Evolutionary conservation across 306 rosid genomes (phyloP), one percentile per base, ranked within the genome.

Genomic region (Pterocarpus santalinus): DNA sequence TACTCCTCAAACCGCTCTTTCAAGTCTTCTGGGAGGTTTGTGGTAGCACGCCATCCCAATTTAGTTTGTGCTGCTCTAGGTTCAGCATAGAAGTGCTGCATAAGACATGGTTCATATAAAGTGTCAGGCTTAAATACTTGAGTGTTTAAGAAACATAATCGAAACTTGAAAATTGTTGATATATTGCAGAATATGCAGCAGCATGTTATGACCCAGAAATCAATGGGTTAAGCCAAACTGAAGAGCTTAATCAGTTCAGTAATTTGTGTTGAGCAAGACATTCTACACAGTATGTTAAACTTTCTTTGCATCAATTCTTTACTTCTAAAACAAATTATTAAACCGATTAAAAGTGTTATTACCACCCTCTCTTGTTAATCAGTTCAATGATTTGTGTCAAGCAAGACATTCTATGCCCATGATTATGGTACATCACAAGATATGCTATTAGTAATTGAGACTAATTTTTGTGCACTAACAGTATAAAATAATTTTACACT

Each of bases 11-110:
- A 93, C 70, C 94, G 80, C 84, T 91, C 97, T 79, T 93, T 93
- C 70, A 95, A 84, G 83, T 95, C 94, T 84, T 85, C 90, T 7
- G 93, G 80, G 80, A 95, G 97, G 82, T 91, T 86, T 73, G 98
- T 90, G 69, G 87, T 81, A 58, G 84, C 16, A 51, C 75, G 39
- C 99, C 97, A 93, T 34, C 98, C 97, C 88, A 95, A 75, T 65
- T 93, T 89, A 1, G 82, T 90, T 80, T 89, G 85, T 33, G 98
- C 99, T 65, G 98, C 98, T 88, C 97, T 93, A 32, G 99, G 98
- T 65, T 95, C 98, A 3, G 99, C 94, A 68, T 91, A 93, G 86
- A 95, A 93, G 88, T 95, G 98, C 98, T 91, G 94, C 92, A 84
- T 66, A 66, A 77, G 49, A 62, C 70, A 72, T 5, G 46, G 38